Conservation (phyloP, 2,329 filamentous ascomycete species). For the Eurotiales sp. region DNA sequence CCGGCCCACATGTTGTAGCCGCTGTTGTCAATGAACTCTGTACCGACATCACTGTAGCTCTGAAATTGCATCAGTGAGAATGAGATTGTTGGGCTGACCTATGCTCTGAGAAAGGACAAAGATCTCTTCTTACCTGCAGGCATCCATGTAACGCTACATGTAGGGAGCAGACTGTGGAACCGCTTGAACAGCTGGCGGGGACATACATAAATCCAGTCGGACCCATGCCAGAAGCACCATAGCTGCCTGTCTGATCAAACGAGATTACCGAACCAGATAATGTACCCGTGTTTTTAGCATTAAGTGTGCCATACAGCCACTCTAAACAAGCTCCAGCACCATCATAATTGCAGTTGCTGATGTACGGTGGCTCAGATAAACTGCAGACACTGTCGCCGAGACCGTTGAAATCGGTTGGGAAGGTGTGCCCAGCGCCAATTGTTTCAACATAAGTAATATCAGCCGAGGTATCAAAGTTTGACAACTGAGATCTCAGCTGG, state of each 20-base stretch:
- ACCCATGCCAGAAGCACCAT: constrained; percentile 18
- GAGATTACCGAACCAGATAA: constrained; percentile 12
- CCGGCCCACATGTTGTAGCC: constrained; percentile 19
- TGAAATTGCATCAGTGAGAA: too few species aligned
- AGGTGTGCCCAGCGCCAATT: constrained; percentile 16
- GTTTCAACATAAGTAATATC: constrained; percentile 15
- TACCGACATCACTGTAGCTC: constrained; percentile 12
- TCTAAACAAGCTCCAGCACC: constrained; percentile 18
- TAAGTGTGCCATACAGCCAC: constrained; percentile 16
- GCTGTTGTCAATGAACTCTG: constrained; percentile 16
- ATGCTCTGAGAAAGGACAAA: too few species aligned
- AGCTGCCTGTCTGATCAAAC: constrained; percentile 16
- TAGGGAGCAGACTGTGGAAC: constrained; percentile 14
- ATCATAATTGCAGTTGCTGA: constrained; percentile 20
- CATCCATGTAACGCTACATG: constrained; percentile 20
- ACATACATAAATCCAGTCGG: constrained; percentile 18
- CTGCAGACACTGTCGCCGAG: constrained; percentile 16
- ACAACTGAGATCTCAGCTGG: constrained; percentile 14
- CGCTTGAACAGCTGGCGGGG: constrained; percentile 12
- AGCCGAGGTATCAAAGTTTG: constrained; percentile 10
- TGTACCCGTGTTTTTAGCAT: constrained; percentile 12
- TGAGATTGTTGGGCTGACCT: too few species aligned
- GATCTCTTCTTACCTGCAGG: constrained; percentile 9
- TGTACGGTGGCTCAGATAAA: constrained; percentile 14
- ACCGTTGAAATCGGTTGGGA: constrained; percentile 18